Evolutionary conservation across 1,139 yeast genomes (phyloP).

Genomic region (Arxiozyma slooffiae): DNA sequence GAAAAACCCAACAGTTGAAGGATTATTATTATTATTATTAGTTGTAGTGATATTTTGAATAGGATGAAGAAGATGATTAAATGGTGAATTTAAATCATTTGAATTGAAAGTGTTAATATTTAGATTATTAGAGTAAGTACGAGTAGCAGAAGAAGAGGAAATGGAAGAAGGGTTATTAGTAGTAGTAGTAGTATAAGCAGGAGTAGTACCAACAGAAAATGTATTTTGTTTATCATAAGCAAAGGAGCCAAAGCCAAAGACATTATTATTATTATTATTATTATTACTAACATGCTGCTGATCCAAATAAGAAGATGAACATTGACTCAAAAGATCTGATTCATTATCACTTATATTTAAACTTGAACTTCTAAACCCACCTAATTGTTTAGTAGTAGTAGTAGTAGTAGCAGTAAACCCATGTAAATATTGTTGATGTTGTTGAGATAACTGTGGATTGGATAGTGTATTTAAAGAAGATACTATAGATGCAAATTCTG

Average conservation of each 20-base stretch:
- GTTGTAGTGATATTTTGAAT: constrained; percentile 1
- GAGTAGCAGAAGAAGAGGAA: too few species aligned
- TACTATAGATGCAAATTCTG: constrained; percentile 30
- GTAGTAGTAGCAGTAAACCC: constrained; percentile 3
- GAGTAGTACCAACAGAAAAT: constrained; percentile 12
- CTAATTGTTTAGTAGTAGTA: constrained; percentile 18
- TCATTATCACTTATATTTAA: constrained; percentile 22
- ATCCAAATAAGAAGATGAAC: constrained; percentile 3
- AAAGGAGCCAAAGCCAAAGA: not conserved
- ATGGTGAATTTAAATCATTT: constrained; percentile 1
- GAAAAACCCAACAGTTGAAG: constrained; percentile 23
- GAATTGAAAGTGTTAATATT: constrained; percentile 2
- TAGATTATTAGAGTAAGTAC: constrained; percentile 1
- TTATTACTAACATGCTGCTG: too few species aligned
- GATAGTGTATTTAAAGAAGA: constrained; percentile 30
- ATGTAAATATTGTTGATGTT: constrained; percentile 1
- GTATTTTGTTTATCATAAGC: constrained; percentile 1
- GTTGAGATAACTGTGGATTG: constrained; percentile 8
- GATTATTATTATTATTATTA: too few species aligned
- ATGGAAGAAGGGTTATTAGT: not conserved
- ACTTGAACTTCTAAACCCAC: constrained; percentile 28
- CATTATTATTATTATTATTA: not conserved
- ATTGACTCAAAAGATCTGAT: constrained; percentile 16
- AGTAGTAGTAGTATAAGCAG: constrained; percentile 10
- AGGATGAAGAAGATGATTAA: constrained; percentile 2